Percentiles rank a stretch among this genome's conserved stretches.
phyloP scores from a whole-genome alignment of 495 filamentous ascomycete genomes.

The Opeltia flavorubescens region DNA sequence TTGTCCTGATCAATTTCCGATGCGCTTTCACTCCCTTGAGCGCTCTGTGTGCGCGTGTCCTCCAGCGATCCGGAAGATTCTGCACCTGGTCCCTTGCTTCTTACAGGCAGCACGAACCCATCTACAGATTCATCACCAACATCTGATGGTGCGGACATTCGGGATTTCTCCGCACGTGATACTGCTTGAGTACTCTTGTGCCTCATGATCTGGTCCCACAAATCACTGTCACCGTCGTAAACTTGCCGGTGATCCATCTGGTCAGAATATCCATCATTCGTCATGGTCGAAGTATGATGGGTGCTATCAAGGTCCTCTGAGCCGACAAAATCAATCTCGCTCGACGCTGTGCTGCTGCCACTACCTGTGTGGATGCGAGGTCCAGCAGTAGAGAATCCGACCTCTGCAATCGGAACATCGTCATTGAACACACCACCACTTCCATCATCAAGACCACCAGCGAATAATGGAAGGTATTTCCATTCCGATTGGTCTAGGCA shows the following conservation, averaged over 20 bases:
- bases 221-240: conserved; percentile 6
- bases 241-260: conserved; percentile 13
- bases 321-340: conserved; percentile 18
- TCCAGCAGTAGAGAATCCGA: conserved; percentile 29
- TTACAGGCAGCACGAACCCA: not conserved
- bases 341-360: conserved; percentile 14
- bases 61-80: not conserved
- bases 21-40: not conserved
- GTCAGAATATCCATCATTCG: conserved; percentile 17
- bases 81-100: not conserved
- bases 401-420: conserved; percentile 25
- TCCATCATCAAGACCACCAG: conserved; percentile 40
- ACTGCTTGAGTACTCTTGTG: not conserved
- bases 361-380: conserved; percentile 27
- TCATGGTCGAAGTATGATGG: conserved; percentile 13
- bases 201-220: not conserved
- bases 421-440: conserved; percentile 37
- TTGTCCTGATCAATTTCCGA: not conserved
- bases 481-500: conserved; percentile 35
- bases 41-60: not conserved
- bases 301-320: conserved; percentile 12
- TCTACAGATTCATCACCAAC: not conserved
- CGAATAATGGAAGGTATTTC: conserved; percentile 40
- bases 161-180: not conserved
- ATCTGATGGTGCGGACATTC: not conserved